phyloP scores from a whole-genome alignment of 805 yeast species.

The Komagataella phaffii region DNA sequence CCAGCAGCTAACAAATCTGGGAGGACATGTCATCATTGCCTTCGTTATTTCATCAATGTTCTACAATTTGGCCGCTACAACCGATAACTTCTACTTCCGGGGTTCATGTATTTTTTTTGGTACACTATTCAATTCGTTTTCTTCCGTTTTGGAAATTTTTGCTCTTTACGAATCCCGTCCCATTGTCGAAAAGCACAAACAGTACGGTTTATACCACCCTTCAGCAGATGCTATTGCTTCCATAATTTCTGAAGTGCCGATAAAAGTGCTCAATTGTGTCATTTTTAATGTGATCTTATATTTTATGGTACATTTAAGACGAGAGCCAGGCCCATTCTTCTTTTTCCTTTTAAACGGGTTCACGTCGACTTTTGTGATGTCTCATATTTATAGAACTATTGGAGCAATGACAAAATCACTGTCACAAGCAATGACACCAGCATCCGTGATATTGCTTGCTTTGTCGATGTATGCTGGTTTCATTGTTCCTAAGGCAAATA shows the following conservation, averaged over 20 bases:
- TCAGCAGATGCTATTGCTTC: conserved; percentile 46
- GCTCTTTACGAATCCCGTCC: conserved; percentile 32
- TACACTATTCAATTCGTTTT: conserved; percentile 28
- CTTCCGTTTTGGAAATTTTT: conserved; percentile 29
- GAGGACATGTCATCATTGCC: conserved; percentile 32
- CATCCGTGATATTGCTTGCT: conserved; percentile 24
- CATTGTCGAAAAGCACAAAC: conserved; percentile 44
- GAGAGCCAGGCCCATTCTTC: conserved; percentile 43
- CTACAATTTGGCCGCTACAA: conserved; percentile 23
- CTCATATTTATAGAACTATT: conserved; percentile 31
- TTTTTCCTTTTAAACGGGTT: conserved; percentile 30
- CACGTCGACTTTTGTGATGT: conserved; percentile 36
- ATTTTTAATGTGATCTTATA: conserved; percentile 35
- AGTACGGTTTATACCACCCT: conserved; percentile 45
- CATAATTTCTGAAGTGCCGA: conserved; percentile 39
- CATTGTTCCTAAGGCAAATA: conserved; percentile 26
- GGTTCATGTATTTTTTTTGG: conserved; percentile 20
- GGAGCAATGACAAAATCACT: conserved; percentile 22
- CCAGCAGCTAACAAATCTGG: conserved; percentile 20
- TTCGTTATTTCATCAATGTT: conserved; percentile 36
- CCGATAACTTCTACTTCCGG: conserved; percentile 31
- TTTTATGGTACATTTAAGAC: conserved; percentile 39
- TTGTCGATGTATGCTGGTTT: conserved; percentile 32
- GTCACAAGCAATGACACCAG: conserved; percentile 29
- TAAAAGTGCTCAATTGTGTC: conserved; percentile 27